These are phyloP conservation scores for Fusarium palustre DNA, from an alignment of 2,329 filamentous ascomycete genomes.

Conservation along the genomic window DNA sequence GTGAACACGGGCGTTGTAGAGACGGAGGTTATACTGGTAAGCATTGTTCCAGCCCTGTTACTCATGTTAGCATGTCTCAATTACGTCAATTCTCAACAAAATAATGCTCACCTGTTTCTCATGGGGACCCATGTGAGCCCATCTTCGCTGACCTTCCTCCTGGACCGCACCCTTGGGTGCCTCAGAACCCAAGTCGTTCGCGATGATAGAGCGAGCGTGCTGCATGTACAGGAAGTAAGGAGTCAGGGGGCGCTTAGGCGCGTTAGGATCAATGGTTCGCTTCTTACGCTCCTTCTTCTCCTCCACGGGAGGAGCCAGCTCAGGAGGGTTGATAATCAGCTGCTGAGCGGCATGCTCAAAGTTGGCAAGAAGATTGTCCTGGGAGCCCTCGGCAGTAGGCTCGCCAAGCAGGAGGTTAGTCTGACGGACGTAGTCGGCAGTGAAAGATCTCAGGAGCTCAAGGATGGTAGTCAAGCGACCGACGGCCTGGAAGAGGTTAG, in stretches of 20 bases:
- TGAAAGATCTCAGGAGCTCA: slow-evolving; percentile 81
- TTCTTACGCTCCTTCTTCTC: slow-evolving; percentile 93
- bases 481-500: slow-evolving; percentile 59
- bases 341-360: slow-evolving; percentile 64
- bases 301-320: slow-evolving; percentile 62
- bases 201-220: slow-evolving; percentile 84
- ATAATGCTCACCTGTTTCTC: slow-evolving; percentile 71
- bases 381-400: slow-evolving; percentile 63
- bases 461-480: slow-evolving; percentile 80
- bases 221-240: slow-evolving; percentile 97
- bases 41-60: slow-evolving; percentile 70
- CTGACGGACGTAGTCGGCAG: slow-evolving; percentile 87
- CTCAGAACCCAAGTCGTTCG: slow-evolving; percentile 78
- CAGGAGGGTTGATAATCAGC: slow-evolving; percentile 56
- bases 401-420: slow-evolving; percentile 84
- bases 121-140: slow-evolving; percentile 78
- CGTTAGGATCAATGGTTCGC: slow-evolving; percentile 87
- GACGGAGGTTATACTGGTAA: slow-evolving; percentile 74
- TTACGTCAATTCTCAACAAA: background rate
- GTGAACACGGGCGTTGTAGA: slow-evolving; percentile 74
- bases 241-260: slow-evolving; percentile 92
- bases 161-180: slow-evolving; percentile 88
- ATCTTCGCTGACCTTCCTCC: slow-evolving; percentile 86
- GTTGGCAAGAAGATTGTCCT: slow-evolving; percentile 60
- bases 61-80: slow-evolving; percentile 5